These are phyloP conservation scores for Annulohypoxylon stygium DNA, from an alignment of 495 filamentous ascomycete species.

Conservation along the genomic window DNA sequence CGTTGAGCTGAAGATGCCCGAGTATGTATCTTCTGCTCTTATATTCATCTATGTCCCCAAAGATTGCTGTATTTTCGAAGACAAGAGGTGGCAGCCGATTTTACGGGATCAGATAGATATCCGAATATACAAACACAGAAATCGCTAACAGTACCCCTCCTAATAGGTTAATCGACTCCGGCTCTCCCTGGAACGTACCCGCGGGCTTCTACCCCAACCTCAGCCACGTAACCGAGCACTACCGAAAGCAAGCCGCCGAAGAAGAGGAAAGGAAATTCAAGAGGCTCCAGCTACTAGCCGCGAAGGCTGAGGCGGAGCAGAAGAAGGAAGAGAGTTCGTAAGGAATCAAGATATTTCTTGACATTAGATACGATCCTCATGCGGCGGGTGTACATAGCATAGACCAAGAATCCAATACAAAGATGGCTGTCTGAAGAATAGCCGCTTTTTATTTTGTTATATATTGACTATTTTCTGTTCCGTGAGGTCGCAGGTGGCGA, in stretches of 20 bases:
- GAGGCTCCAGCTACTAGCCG: slow-evolving; percentile 50
- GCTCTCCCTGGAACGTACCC: slow-evolving; percentile 59
- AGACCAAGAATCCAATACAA: slow-evolving; percentile 6
- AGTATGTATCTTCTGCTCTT: slow-evolving; percentile 55
- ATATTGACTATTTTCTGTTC: not conserved
- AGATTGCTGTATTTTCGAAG: not conserved
- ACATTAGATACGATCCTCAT: slow-evolving; percentile 2
- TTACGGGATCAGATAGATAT: not conserved
- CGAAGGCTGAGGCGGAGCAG: slow-evolving; percentile 38
- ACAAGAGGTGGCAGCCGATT: not conserved
- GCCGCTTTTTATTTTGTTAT: slow-evolving; percentile 8
- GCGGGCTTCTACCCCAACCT: slow-evolving; percentile 60
- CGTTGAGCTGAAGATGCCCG: slow-evolving; percentile 61
- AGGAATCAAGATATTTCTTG: not conserved
- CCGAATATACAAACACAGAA: not conserved
- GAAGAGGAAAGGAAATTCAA: slow-evolving; percentile 62
- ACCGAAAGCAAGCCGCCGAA: slow-evolving; percentile 59
- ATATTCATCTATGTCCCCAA: slow-evolving; percentile 17
- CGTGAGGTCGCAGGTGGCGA: no score
- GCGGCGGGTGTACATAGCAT: slow-evolving; percentile 21
- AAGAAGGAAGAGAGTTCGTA: not conserved
- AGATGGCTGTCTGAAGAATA: not conserved
- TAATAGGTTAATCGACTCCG: slow-evolving; percentile 59
- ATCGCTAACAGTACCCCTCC: slow-evolving; percentile 10
- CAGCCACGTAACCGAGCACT: slow-evolving; percentile 62